Conservation (phyloP, 2,329 filamentous ascomycete genomes). For the Xylariaceae sp. region DNA sequence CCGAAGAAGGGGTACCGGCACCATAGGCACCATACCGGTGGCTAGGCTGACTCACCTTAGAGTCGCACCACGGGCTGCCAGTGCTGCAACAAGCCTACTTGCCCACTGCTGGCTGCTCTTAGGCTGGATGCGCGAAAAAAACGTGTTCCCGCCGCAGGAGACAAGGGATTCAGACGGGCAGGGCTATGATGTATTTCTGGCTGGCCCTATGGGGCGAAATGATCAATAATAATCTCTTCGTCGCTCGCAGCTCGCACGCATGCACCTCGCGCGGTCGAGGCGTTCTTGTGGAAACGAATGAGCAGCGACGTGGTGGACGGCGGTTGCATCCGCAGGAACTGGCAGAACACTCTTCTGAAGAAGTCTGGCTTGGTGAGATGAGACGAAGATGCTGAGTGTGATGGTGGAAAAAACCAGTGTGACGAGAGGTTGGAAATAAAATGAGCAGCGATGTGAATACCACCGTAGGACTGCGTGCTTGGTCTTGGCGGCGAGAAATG, state of each 20-base stretch:
- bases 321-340: slow-evolving; percentile 6
- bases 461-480: slow-evolving; percentile 8
- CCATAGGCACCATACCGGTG: slow-evolving; percentile 11
- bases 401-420: slow-evolving; percentile 3
- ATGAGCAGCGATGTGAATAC: background rate
- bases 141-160: slow-evolving; percentile 1
- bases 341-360: slow-evolving; percentile 11
- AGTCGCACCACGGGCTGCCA: slow-evolving; percentile 22
- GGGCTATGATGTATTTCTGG: background rate
- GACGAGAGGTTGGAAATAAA: slow-evolving; percentile 3
- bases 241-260: slow-evolving; percentile 1
- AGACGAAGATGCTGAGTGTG: slow-evolving; percentile 2
- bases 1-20: slow-evolving; percentile 13
- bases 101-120: slow-evolving; percentile 8
- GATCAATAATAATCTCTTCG: slow-evolving; percentile 2
- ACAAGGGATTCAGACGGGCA: background rate
- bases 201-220: slow-evolving; percentile 1
- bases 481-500: slow-evolving; percentile 4
- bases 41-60: slow-evolving; percentile 27
- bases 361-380: background rate
- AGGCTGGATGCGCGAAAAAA: background rate
- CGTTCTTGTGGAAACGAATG: slow-evolving; percentile 8
- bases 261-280: slow-evolving; percentile 14
- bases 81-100: slow-evolving; percentile 7
- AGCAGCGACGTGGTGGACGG: slow-evolving; percentile 6